A percentile compares a stretch with the other conserved stretches of the same genome.
These are phyloP conservation scores for Quercus agrifolia DNA, from an alignment of 306 rosid species.

Conservation along the genomic window DNA sequence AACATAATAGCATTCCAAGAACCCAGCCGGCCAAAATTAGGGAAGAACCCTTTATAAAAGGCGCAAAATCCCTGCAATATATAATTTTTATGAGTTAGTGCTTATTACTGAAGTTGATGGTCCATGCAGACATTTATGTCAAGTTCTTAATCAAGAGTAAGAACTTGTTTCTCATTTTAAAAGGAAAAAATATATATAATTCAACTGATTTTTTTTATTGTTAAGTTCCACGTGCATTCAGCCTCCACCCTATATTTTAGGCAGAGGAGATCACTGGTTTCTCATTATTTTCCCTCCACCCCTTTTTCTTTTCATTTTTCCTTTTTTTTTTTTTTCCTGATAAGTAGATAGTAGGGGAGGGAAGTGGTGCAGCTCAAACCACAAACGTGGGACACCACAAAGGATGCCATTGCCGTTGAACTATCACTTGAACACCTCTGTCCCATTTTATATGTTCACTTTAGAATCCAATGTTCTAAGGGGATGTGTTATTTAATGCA, in stretches of 20 bases:
- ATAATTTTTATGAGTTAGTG: constrained; percentile 16
- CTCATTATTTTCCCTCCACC: neutral
- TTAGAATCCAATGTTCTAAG: too few species aligned
- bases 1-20: constrained; percentile 88
- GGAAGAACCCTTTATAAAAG: constrained; percentile 93
- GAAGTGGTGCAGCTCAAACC: too few species aligned
- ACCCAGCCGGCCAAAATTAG: constrained; percentile 85
- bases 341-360: too few species aligned
- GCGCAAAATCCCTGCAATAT: constrained; percentile 83
- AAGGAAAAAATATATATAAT: too few species aligned
- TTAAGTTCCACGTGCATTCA: neutral
- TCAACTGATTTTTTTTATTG: neutral
- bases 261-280: neutral
- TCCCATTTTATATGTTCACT: neutral
- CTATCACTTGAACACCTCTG: too few species aligned
- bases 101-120: constrained; percentile 3
- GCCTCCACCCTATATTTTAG: neutral
- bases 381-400: too few species aligned
- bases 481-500: too few species aligned
- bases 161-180: too few species aligned
- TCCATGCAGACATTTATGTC: neutral
- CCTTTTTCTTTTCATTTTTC: too few species aligned
- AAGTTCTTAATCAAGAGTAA: neutral
- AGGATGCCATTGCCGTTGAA: too few species aligned
- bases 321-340: too few species aligned